Evolutionary conservation across 2,329 filamentous ascomycete species (phyloP).

Genomic region (Arthroderma sp.): DNA sequence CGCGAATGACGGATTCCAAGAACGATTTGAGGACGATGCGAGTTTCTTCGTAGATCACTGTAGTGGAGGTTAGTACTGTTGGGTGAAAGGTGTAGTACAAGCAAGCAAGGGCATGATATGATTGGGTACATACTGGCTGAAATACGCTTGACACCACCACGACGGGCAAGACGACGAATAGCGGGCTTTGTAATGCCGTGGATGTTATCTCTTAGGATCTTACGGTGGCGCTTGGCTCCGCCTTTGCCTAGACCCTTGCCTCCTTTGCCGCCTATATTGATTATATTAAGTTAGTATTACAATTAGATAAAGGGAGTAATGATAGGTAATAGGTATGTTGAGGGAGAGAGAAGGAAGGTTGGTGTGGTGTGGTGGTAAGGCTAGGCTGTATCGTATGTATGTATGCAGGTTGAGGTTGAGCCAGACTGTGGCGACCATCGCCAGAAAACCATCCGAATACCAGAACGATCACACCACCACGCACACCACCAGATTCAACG

Average conservation of each 20-base stretch:
- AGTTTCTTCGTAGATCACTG: constrained; percentile 73
- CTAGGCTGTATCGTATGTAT: too few relatives aligned
- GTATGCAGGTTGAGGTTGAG: too few relatives aligned
- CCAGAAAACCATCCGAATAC: too few relatives aligned
- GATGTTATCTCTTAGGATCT: constrained; percentile 99
- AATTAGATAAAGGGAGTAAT: constrained; percentile 8
- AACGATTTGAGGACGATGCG: constrained; percentile 73
- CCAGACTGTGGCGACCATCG: too few relatives aligned
- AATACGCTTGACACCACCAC: constrained; percentile 99
- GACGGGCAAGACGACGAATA: constrained; percentile 94
- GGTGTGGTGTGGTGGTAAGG: neutral
- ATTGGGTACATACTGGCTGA: constrained; percentile 59
- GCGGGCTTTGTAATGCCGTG: constrained; percentile 98
- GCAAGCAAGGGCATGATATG: neutral
- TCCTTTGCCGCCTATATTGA: constrained; percentile 64
- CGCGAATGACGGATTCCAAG: constrained; percentile 69
- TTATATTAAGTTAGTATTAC: too few relatives aligned
- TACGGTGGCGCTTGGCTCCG: constrained; percentile 95
- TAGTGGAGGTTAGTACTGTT: neutral
- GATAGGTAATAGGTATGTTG: constrained; percentile 33
- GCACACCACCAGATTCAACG: too few relatives aligned
- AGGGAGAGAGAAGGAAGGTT: constrained; percentile 9
- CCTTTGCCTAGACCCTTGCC: constrained; percentile 98
- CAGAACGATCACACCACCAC: too few relatives aligned
- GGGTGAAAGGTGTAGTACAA: too few relatives aligned